Evolutionary conservation across 2,329 filamentous ascomycete genomes (phyloP), one percentile per base, ranked within the genome.

Genomic region (Akanthomyces muscarius): DNA sequence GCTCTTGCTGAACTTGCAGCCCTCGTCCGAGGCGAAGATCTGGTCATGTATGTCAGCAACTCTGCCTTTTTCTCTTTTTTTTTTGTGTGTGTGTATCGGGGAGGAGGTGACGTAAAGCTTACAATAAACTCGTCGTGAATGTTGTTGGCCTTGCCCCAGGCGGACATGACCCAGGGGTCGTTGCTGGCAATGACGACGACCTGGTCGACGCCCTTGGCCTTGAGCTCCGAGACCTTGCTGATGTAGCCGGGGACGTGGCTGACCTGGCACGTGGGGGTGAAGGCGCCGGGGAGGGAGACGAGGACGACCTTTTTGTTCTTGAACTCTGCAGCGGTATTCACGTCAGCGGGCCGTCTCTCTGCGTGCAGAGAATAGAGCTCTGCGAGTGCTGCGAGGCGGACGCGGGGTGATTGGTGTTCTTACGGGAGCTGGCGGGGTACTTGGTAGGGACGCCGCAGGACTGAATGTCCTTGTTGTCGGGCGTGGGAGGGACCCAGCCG

Each of bases 61-160:
- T 42, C 51, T 45, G 42, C 10, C n/a, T 42, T 50, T 30, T 57
- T 41, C 28, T 23, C 18, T 36, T 54, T 25, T 48, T 14, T 18
- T 4, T 1, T 25, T 41, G 48, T n/a, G n/a, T n/a, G n/a, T n/a
- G 63, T 63, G 45, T 21, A 30, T 56, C 14, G 64, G n/a, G 8
- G 48, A 54, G 41, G 52, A 38, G 10, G 36, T 13, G 25, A 21
- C 21, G 1, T 21, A 21, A 21, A 60, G 75, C 82, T 69, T 69
- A 85, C 82, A 68, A 86, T 82, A 64, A 75, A 82, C 69, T 94
- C 88, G 67, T 87, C 86, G 72, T 85, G 88, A 72, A 94, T 82
- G 60, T 83, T 83, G 78, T 96, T 94, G 72, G 92, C 91, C 85
- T 96, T 96, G 78, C 87, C 89, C 91, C 91, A 95, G 61, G 90